Evolutionary conservation across 208 protist species (phyloP).

Genomic region (Crithidia mellificae): DNA sequence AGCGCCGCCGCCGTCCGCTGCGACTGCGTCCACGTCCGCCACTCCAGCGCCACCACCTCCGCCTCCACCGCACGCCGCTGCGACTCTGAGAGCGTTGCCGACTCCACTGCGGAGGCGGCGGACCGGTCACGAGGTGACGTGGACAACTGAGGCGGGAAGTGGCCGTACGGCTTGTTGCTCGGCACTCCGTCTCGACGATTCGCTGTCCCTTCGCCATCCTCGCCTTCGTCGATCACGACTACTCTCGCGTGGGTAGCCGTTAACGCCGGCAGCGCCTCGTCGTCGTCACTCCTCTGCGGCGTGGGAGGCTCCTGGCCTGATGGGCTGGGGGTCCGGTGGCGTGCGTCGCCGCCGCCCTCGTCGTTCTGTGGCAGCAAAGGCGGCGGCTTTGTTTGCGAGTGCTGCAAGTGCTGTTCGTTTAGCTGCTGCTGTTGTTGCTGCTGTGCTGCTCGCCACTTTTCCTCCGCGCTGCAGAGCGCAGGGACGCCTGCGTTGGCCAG

Average conservation of each 20-base stretch:
- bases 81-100: conserved; percentile 12
- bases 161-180: too few relatives aligned
- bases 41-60: conserved; percentile 69
- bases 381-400: too few relatives aligned
- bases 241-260: background rate
- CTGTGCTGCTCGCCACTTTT: background rate
- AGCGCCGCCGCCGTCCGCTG: conserved; percentile 66
- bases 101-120: too few relatives aligned
- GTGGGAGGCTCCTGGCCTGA: too few relatives aligned
- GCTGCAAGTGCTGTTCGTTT: background rate
- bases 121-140: too few relatives aligned
- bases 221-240: background rate
- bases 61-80: conserved; percentile 43
- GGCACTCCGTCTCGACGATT: background rate
- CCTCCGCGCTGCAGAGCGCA: conserved; percentile 17
- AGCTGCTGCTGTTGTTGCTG: conserved; percentile 2
- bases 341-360: too few relatives aligned
- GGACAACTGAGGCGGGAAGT: too few relatives aligned
- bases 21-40: conserved; percentile 66
- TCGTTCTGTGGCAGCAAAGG: too few relatives aligned
- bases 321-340: too few relatives aligned
- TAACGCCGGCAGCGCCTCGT: background rate
- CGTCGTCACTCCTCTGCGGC: too few relatives aligned
- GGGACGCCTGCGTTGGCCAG: conserved; percentile 39
- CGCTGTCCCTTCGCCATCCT: background rate